Base-by-base conservation (phyloP, 495 filamentous ascomycete species). In the Filosporella fistucella region DNA sequence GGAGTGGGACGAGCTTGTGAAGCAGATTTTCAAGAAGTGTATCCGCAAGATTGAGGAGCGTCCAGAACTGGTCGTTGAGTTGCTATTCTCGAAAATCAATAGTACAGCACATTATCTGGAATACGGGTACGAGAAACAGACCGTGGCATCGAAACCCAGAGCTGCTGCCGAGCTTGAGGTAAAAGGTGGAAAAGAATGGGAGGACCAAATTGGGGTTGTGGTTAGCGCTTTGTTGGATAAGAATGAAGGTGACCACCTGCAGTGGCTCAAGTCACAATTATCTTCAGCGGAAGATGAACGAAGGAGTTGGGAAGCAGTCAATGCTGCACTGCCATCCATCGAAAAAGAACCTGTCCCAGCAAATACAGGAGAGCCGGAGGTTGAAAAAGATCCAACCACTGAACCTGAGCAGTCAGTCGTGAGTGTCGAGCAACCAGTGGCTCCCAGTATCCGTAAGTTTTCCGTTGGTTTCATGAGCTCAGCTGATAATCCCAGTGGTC, bases 81-180 rank as follows among this genome's bases (percentile, higher is more conserved):
- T 99, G 64, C 71, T 99, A 11, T 99, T 99, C 63, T 91, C 86
- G 62, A 99, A 99, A 65, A 88, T 89, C 56, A 83, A 81, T 45
- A 77, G 77, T 2, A 95, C 90, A 0, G 75, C 84, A 1, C 86
- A 83, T 63, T 97, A 88, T 59, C 75, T 99, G 3, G 88, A 96
- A 60, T 87, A 89, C 60, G 94, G 94, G 4, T 84, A 89, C 55
- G 89, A 96, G 57, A 86, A 84, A 57, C 88, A 91, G 59, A 81
- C 84, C 0, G 58, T 79, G 20, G 72, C 77, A 8, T 64, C 71
- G 12, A 76, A 72, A 26, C 75, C 77, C 29, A 74, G 78, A 49
- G 75, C 86, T n/a, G 75, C 59, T 0, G 75, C 87, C 3, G 85
- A 91, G 59, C 70, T 99, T 30, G 84, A 94, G 53, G 84, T 99